Evolutionary conservation across 2,329 filamentous ascomycete genomes (phyloP).

Genomic region (Cercospora sp.): DNA sequence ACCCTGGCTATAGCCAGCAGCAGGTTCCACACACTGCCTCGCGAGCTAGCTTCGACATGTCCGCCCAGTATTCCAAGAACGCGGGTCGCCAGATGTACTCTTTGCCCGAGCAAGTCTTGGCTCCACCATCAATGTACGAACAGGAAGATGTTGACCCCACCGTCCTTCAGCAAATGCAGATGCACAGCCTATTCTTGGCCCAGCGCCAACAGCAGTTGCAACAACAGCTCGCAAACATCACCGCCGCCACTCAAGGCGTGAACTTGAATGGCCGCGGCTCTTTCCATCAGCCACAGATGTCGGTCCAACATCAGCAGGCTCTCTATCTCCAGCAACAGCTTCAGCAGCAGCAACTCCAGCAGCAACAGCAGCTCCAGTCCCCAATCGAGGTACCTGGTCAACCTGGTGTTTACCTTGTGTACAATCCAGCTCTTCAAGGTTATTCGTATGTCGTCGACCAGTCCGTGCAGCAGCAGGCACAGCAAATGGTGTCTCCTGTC

Average conservation of each 20-base stretch:
- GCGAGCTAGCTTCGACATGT: constrained; percentile 50
- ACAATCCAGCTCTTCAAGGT: constrained; percentile 83
- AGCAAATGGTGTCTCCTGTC: constrained; percentile 35
- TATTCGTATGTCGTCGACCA: constrained; percentile 78
- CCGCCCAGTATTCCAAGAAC: constrained; percentile 50
- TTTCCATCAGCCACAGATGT: constrained; percentile 42
- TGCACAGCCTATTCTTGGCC: constrained; percentile 87
- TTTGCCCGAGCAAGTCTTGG: constrained; percentile 80
- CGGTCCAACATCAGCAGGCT: constrained; percentile 57
- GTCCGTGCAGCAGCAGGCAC: constrained; percentile 53
- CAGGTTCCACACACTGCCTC: constrained; percentile 61
- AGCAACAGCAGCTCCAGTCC: constrained; percentile 63
- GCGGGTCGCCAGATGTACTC: constrained; percentile 62
- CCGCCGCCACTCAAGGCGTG: constrained; percentile 75
- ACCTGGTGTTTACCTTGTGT: constrained; percentile 77
- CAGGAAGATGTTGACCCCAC: constrained; percentile 78
- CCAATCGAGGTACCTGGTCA: constrained; percentile 66
- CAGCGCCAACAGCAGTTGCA: constrained; percentile 94
- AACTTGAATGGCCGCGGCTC: constrained; percentile 56
- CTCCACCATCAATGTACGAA: constrained; percentile 75
- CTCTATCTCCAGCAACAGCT: constrained; percentile 64
- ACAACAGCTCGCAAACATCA: constrained; percentile 84
- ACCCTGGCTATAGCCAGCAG: constrained; percentile 47
- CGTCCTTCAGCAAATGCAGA: constrained; percentile 83
- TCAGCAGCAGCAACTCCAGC: constrained; percentile 50